Evolutionary conservation across 768 basidiomycete genomes (phyloP).

Genomic region (Lentinula sp.): DNA sequence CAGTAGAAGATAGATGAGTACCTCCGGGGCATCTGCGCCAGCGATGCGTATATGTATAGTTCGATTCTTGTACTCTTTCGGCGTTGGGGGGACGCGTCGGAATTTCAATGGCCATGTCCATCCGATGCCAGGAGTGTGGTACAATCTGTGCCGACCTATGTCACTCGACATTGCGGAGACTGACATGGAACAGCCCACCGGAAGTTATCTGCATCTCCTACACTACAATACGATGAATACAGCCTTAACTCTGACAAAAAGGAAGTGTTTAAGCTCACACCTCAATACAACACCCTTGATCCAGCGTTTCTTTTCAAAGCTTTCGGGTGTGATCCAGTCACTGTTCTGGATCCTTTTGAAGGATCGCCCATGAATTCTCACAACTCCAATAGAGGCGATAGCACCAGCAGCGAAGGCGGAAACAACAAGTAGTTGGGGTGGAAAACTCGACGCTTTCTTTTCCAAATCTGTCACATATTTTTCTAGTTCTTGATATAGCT

Average conservation of each 20-base stretch:
- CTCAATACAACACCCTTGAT: conserved; percentile 78
- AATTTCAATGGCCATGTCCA: conserved; percentile 72
- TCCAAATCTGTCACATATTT: not conserved
- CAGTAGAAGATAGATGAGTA: conserved; percentile 16
- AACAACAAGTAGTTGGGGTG: conserved; percentile 21
- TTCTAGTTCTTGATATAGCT: not conserved
- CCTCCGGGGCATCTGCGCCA: conserved; percentile 93
- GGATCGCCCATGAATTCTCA: conserved; percentile 41
- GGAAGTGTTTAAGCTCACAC: conserved; percentile 31
- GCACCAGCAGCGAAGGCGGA: conserved; percentile 36
- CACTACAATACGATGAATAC: conserved; percentile 32
- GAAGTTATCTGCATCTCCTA: conserved; percentile 87
- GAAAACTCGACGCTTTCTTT: conserved; percentile 11
- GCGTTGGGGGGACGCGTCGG: conserved; percentile 49
- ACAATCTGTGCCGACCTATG: conserved; percentile 33
- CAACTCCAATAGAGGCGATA: conserved; percentile 24
- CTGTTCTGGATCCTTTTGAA: conserved; percentile 55
- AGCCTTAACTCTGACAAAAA: not conserved
- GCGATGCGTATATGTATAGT: conserved; percentile 87
- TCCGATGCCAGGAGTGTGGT: conserved; percentile 76
- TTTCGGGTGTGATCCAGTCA: conserved; percentile 65
- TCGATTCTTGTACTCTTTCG: conserved; percentile 68
- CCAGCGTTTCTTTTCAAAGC: conserved; percentile 55
- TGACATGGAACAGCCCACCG: conserved; percentile 19
- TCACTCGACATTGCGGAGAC: not conserved